Evolutionary conservation across 768 basidiomycete species (phyloP).

Genomic region (Mycena epipterygia): DNA sequence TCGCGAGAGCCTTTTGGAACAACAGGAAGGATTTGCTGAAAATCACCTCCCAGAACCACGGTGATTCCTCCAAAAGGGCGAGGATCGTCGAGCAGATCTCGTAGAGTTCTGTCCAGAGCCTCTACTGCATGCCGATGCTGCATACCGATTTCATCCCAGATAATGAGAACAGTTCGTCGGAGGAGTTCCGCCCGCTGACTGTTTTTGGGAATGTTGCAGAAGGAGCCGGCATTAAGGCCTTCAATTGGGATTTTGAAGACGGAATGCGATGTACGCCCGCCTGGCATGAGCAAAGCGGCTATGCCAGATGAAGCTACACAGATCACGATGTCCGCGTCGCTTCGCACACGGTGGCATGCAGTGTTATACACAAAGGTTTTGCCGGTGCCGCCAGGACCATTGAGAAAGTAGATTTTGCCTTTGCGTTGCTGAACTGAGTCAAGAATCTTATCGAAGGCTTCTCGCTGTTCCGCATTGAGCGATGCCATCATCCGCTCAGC

Average conservation of each 20-base stretch:
- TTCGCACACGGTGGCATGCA: not conserved
- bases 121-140: slow-evolving; percentile 49
- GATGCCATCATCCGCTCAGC: not conserved
- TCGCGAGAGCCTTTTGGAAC: slow-evolving; percentile 47
- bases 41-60: slow-evolving; percentile 40
- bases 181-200: slow-evolving; percentile 43
- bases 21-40: not conserved
- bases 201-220: slow-evolving; percentile 47
- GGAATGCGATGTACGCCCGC: slow-evolving; percentile 64
- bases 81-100: slow-evolving; percentile 43
- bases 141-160: slow-evolving; percentile 56
- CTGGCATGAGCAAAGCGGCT: slow-evolving; percentile 57
- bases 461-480: slow-evolving; percentile 3
- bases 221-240: slow-evolving; percentile 15
- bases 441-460: not conserved
- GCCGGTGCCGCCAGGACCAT: slow-evolving; percentile 14
- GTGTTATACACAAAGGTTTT: slow-evolving; percentile 20
- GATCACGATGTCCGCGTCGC: not conserved
- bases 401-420: slow-evolving; percentile 15
- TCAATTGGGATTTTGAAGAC: slow-evolving; percentile 61
- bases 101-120: slow-evolving; percentile 48
- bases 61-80: slow-evolving; percentile 52
- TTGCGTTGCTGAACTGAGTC: not conserved
- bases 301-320: slow-evolving; percentile 59
- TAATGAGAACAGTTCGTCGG: slow-evolving; percentile 42